phyloP scores from a whole-genome alignment of 306 rosid species.

The Quercus bicolor region DNA sequence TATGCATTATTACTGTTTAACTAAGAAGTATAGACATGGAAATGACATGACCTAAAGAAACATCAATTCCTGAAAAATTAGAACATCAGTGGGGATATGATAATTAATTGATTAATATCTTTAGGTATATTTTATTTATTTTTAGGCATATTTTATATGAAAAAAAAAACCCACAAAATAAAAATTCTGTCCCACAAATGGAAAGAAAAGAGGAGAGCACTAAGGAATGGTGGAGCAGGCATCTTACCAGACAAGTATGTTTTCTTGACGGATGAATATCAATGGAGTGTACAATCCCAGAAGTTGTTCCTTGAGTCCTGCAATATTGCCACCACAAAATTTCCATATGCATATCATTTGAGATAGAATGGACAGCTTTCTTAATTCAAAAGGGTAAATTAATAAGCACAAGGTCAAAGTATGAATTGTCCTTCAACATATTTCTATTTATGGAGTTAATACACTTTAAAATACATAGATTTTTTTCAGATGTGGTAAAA shows the following conservation, averaged over 20 bases:
- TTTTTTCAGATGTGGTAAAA: neutral
- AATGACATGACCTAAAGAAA: no score
- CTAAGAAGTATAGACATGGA: no score
- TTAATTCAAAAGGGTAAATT: neutral
- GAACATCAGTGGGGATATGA: no score
- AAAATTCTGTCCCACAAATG: neutral
- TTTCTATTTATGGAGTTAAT: neutral
- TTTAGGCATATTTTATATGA: no score
- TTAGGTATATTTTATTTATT: no score
- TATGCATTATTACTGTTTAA: no score
- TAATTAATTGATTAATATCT: no score
- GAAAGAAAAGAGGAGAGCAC: neutral
- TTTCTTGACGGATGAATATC: conserved; percentile 91
- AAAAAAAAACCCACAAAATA: no score
- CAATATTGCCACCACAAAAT: conserved; percentile 29
- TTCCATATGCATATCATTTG: neutral
- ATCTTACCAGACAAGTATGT: conserved; percentile 79
- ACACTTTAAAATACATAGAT: neutral
- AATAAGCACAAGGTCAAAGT: neutral
- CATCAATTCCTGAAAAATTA: no score
- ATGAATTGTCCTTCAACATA: neutral
- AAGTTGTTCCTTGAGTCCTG: conserved; percentile 59
- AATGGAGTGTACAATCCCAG: conserved; percentile 84
- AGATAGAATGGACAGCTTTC: neutral
- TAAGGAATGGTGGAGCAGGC: conserved; percentile 14